These are phyloP conservation scores for Amanita rubescens DNA, from an alignment of 768 basidiomycete species.

Conservation along the genomic window DNA sequence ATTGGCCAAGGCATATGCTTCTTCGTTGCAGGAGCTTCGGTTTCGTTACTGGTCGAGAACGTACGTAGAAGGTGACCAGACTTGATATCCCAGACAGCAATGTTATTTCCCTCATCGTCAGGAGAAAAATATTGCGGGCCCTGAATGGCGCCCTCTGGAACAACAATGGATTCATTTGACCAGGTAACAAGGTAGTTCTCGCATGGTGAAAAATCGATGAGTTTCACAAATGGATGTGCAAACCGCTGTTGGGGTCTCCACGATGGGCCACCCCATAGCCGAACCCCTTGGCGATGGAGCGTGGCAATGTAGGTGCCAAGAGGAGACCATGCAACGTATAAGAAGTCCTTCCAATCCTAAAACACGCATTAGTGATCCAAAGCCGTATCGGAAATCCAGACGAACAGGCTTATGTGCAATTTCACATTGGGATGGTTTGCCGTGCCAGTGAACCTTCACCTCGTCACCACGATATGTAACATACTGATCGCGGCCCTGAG, in stretches of 20 bases:
- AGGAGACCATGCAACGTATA: slow-evolving; percentile 96
- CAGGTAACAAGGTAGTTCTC: slow-evolving; percentile 97
- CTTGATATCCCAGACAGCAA: slow-evolving; percentile 99
- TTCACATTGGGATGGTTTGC: slow-evolving; percentile 82
- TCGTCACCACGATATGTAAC: slow-evolving; percentile 90
- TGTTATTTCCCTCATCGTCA: slow-evolving; percentile 93
- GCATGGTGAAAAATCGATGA: slow-evolving; percentile 96
- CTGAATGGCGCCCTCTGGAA: slow-evolving; percentile 72
- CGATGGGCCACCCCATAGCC: slow-evolving; percentile 89
- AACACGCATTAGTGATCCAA: slow-evolving; percentile 12
- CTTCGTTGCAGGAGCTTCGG: slow-evolving; percentile 50
- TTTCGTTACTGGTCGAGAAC: slow-evolving; percentile 62
- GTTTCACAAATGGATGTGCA: slow-evolving; percentile 90
- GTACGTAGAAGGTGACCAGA: slow-evolving; percentile 88
- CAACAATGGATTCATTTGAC: slow-evolving; percentile 90
- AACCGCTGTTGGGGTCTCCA: slow-evolving; percentile 88
- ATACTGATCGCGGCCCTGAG: slow-evolving; percentile 91
- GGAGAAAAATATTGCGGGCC: slow-evolving; percentile 83
- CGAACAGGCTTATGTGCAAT: slow-evolving; percentile 72
- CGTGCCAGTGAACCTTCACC: slow-evolving; percentile 88
- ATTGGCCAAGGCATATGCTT: slow-evolving; percentile 93
- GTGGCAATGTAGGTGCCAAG: slow-evolving; percentile 93
- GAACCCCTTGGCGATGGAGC: slow-evolving; percentile 90
- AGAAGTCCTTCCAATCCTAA: slow-evolving; percentile 90
- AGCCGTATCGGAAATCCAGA: slow-evolving; percentile 9